These are phyloP conservation scores for Prunus mongolica DNA, from an alignment of 306 rosid genomes.

Conservation along the genomic window DNA sequence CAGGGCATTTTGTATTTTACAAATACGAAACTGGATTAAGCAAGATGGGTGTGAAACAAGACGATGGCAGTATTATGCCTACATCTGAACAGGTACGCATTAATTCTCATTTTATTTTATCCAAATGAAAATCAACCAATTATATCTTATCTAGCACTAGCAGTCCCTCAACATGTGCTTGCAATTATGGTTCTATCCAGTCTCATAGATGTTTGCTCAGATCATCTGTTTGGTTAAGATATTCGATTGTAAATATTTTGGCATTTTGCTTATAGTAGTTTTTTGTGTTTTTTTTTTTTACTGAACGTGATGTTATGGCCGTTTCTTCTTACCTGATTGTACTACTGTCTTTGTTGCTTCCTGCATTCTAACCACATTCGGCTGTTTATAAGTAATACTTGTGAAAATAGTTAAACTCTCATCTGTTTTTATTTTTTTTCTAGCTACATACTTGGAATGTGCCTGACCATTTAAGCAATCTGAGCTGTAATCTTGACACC, in stretches of 20 bases:
- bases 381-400: not conserved
- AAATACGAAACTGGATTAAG: not conserved
- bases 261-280: not conserved
- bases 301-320: not conserved
- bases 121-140: not conserved
- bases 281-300: not conserved
- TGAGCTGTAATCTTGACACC: not conserved
- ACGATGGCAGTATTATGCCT: slow-evolving; percentile 7
- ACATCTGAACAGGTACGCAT: slow-evolving; percentile 8
- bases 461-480: not conserved
- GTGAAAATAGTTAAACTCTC: not conserved
- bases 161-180: not conserved
- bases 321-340: not conserved
- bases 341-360: not conserved
- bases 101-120: not conserved
- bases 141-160: not conserved
- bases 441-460: not conserved
- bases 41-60: slow-evolving; percentile 23
- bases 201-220: not conserved
- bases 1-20: slow-evolving; percentile 4
- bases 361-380: not conserved
- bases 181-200: not conserved
- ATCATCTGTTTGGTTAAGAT: not conserved
- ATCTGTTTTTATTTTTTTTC: not conserved
- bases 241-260: not conserved